Conservation (phyloP, 148 eudicot genomes). For the Simmondsia chinensis region DNA sequence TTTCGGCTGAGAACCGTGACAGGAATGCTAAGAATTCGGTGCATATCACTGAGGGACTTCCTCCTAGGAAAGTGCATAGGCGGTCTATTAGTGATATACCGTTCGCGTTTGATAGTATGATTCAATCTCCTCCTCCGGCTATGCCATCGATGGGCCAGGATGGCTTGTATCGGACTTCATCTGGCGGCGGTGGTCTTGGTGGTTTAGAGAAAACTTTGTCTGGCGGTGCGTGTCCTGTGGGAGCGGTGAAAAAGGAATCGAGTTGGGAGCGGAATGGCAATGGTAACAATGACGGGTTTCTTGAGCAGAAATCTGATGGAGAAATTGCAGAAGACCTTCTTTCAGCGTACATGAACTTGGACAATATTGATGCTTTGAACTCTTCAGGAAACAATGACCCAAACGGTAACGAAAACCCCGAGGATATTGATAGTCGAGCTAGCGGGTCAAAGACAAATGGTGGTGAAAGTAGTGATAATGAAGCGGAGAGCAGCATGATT, state of each 20-base stretch:
- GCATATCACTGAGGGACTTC: constrained; percentile 54
- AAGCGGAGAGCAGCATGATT: constrained; percentile 72
- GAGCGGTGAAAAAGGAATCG: constrained; percentile 45
- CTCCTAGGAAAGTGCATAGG: constrained; percentile 84
- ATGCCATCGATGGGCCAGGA: constrained; percentile 20
- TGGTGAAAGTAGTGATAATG: constrained; percentile 85
- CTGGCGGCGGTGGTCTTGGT: constrained; percentile 1
- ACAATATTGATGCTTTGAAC: constrained; percentile 65
- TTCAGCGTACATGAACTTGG: constrained; percentile 81
- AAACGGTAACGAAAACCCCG: constrained; percentile 52
- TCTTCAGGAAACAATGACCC: constrained; percentile 75
- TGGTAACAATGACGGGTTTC: constrained; percentile 35
- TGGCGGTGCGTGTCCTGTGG: constrained; percentile 35
- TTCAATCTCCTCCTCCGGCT: constrained; percentile 50
- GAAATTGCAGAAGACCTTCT: constrained; percentile 70
- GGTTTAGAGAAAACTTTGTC: constrained; percentile 20
- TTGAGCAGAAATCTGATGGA: constrained; percentile 54
- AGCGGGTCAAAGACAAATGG: constrained; percentile 87
- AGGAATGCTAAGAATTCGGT: constrained; percentile 26
- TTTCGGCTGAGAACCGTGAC: constrained; percentile 54
- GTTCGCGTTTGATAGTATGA: constrained; percentile 48
- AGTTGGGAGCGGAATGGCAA: constrained; percentile 54
- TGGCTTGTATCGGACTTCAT: constrained; percentile 22
- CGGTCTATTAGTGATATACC: constrained; percentile 91
- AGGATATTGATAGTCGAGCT: constrained; percentile 75